Base-by-base conservation (phyloP, 2,329 filamentous ascomycete species). In the Diaporthe sp. region DNA sequence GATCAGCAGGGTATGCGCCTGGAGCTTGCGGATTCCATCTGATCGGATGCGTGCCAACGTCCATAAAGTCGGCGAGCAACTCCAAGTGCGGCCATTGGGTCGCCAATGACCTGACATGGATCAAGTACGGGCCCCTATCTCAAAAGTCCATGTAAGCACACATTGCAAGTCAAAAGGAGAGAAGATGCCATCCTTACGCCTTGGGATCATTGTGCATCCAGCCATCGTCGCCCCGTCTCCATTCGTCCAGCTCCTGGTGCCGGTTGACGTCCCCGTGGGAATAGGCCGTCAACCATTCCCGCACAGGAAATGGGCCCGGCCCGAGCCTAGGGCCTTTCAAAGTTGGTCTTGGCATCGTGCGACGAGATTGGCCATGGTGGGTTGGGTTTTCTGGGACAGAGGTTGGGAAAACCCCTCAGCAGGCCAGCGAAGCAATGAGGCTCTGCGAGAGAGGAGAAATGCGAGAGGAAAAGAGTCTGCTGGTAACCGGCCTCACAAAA, bases 61-160 rank as follows among this genome's bases (percentile, higher is more conserved):
- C 66, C 76, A 77, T 77, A 28, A 77, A 77, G 33, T 77, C 76
- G 9, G 69, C 68, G 15, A 77, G 74, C 42, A 73, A 17, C 22
- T 74, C 40, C 28, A 77, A 60, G 47, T 77, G 73, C 10, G 76
- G 76, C 74, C 74, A 76, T 30, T 28, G 35, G 2, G 17, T 19
- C 2, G 9, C 38, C 58, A 76, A n/a, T 12, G 38, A 33, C 30
- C 28, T 74, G 52, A 76, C 60, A 61, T 76, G 38, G 10, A 22
- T 68, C 71, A 74, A 55, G n/a, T 76, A 76, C 0, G 47, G 22
- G n/a, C 60, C 67, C 9, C 74, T 76, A 55, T 35, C 22, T 35
- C 42, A 52, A 12, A 47, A 13, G 35, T 8, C 3, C 12, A 50
- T 33, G 42, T 71, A 19, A 71, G 69, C 12, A 28, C 30, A 12